Evolutionary conservation across 176 grass and related monocot genomes (phyloP).

Genomic region (Guadua angustifolia): DNA sequence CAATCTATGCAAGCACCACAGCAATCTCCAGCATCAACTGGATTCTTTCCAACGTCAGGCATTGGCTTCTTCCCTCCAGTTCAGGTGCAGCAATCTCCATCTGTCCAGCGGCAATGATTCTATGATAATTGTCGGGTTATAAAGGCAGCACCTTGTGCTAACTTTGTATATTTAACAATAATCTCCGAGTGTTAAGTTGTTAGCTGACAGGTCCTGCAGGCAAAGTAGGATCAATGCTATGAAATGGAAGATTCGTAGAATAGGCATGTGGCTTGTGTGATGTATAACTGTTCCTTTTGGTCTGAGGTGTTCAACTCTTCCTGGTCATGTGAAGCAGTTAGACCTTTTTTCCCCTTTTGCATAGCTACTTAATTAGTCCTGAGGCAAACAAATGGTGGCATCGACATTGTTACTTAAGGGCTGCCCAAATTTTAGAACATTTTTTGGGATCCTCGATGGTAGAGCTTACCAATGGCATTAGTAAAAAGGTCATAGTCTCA

Average conservation of each 20-base stretch:
- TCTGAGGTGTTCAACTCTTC: conserved; percentile 36
- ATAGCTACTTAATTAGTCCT: conserved; percentile 30
- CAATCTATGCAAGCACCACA: conserved; percentile 60
- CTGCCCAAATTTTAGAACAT: neutral
- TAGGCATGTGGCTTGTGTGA: conserved; percentile 44
- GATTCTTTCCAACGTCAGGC: conserved; percentile 69
- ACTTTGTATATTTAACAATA: conserved; percentile 66
- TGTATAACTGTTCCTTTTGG: conserved; percentile 53
- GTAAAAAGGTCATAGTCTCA: conserved; percentile 35
- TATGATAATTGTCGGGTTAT: conserved; percentile 20
- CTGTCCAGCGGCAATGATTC: conserved; percentile 70
- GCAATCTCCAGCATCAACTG: conserved; percentile 52
- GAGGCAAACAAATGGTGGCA: conserved; percentile 31
- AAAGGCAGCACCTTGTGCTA: conserved; percentile 49
- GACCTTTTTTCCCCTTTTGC: conserved; percentile 1
- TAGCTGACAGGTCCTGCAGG: conserved; percentile 37
- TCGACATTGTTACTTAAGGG: neutral
- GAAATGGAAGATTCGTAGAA: conserved; percentile 38
- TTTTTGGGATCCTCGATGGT: conserved; percentile 21
- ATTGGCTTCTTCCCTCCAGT: conserved; percentile 71
- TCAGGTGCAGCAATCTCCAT: conserved; percentile 75
- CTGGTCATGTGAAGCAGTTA: conserved; percentile 45
- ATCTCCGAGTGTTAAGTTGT: conserved; percentile 26
- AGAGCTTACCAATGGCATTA: conserved; percentile 8
- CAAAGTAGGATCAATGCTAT: conserved; percentile 43